Conservation (phyloP, 306 rosid species). For the Ammopiptanthus mongolicus region DNA sequence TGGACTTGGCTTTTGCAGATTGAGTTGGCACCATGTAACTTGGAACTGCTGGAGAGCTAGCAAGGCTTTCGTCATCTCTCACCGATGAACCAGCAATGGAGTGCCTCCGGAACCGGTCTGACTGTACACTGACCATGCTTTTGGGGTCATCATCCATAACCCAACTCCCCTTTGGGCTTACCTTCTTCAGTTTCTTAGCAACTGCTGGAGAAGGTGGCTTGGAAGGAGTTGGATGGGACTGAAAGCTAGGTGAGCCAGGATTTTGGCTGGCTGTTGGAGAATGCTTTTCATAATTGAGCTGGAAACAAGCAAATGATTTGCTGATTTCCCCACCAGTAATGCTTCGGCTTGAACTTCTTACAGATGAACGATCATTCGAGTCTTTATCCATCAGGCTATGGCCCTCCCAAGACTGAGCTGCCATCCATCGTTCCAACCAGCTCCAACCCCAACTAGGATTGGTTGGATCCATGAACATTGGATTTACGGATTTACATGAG, state of each 20-base stretch:
- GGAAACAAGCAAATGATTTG: slow-evolving; percentile 86
- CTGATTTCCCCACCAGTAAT: slow-evolving; percentile 74
- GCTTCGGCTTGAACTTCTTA: slow-evolving; percentile 50
- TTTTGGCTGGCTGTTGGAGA: slow-evolving; percentile 79
- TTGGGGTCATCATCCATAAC: slow-evolving; percentile 59
- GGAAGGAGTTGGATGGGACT: slow-evolving; percentile 62
- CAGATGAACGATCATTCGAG: slow-evolving; percentile 49
- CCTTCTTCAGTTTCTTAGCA: slow-evolving; percentile 49
- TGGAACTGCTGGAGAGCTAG: slow-evolving; percentile 64
- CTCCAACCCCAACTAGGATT: slow-evolving; percentile 99
- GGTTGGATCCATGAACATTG: slow-evolving; percentile 93
- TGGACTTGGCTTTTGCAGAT: slow-evolving; percentile 85
- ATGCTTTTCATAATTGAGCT: slow-evolving; percentile 68
- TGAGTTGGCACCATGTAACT: slow-evolving; percentile 87
- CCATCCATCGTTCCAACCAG: slow-evolving; percentile 99
- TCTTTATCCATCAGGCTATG: slow-evolving; percentile 54
- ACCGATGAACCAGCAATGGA: slow-evolving; percentile 59
- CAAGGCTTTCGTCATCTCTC: slow-evolving; percentile 76
- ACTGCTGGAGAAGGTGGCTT: slow-evolving; percentile 43
- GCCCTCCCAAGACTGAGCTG: slow-evolving; percentile 73
- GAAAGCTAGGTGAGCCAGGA: slow-evolving; percentile 48
- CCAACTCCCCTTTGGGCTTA: slow-evolving; percentile 60
- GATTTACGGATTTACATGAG: slow-evolving; percentile 60
- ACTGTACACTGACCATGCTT: slow-evolving; percentile 64
- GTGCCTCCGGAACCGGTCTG: slow-evolving; percentile 75